Percentiles rank a stretch among this genome's conserved stretches.
Evolutionary conservation across 805 yeast genomes (phyloP).

Genomic region (Yamadazyma paraphyllophila): DNA sequence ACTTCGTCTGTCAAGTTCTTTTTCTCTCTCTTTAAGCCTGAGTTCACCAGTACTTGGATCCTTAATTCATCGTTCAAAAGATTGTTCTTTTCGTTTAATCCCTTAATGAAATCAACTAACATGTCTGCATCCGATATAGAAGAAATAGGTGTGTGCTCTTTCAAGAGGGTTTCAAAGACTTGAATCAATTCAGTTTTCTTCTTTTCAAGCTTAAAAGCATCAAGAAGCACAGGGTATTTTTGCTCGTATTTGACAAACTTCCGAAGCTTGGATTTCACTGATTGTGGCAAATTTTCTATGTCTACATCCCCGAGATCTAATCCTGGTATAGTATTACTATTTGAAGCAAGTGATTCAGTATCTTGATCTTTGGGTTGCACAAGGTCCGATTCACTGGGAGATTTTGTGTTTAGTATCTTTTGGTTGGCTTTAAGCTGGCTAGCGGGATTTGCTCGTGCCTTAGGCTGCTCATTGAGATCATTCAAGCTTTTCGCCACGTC

Average conservation of each 20-base stretch:
- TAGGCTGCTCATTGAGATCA: conserved; percentile 25
- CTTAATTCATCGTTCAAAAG: conserved; percentile 67
- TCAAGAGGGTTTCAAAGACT: conserved; percentile 64
- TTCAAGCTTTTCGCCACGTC: conserved; percentile 45
- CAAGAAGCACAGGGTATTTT: conserved; percentile 79
- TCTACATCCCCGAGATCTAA: conserved; percentile 16
- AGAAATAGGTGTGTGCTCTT: conserved; percentile 79
- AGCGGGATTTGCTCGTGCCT: conserved; percentile 17
- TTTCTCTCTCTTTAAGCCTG: conserved; percentile 16
- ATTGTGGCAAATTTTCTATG: conserved; percentile 51
- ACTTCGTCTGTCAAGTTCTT: conserved; percentile 11
- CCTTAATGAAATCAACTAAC: conserved; percentile 66
- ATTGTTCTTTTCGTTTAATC: conserved; percentile 56
- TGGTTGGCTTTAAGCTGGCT: conserved; percentile 32
- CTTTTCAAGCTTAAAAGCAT: conserved; percentile 84
- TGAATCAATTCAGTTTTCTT: conserved; percentile 57
- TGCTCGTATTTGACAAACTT: conserved; percentile 86
- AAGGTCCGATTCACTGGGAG: conserved; percentile 48
- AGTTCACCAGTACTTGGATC: conserved; percentile 35
- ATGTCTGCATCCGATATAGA: conserved; percentile 70
- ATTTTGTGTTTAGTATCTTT: conserved; percentile 35
- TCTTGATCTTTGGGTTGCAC: conserved; percentile 44
- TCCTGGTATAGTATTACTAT: conserved; percentile 1
- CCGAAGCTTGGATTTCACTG: conserved; percentile 58
- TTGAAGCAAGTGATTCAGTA: conserved; percentile 7